phyloP scores from a whole-genome alignment of 371 early-diverging fungal species.

The Mortierella sp. region DNA sequence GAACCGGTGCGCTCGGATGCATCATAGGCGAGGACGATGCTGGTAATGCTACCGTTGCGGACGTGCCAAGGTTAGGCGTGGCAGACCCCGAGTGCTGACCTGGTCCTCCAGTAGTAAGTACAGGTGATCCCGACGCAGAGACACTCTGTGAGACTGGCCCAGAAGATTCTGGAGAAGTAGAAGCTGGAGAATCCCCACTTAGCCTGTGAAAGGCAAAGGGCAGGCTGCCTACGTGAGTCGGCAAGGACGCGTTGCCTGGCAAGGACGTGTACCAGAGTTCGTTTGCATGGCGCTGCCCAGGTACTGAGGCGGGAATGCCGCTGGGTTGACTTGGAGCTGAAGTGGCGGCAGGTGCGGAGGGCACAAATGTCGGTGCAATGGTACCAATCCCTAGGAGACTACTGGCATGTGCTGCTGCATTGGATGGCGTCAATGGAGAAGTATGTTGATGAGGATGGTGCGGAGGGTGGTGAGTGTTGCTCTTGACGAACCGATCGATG shows the following conservation, averaged over 20 bases:
- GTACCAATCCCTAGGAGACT: not conserved
- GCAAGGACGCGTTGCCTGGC: constrained; percentile 12
- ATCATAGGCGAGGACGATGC: constrained; percentile 7
- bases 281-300: constrained; percentile 41
- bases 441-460: constrained; percentile 11
- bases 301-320: constrained; percentile 10
- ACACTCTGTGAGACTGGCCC: constrained; percentile 23
- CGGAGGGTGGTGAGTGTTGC: constrained; percentile 7
- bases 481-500: constrained; percentile 43
- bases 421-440: constrained; percentile 10
- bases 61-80: not conserved
- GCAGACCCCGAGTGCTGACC: not conserved
- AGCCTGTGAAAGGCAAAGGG: constrained; percentile 48
- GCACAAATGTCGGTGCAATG: not conserved
- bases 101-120: constrained; percentile 13
- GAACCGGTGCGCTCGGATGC: too few species aligned
- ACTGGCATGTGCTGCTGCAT: constrained; percentile 2
- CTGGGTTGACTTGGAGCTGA: not conserved
- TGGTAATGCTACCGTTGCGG: not conserved
- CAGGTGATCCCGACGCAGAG: constrained; percentile 24
- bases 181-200: constrained; percentile 5
- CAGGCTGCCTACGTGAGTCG: constrained; percentile 16
- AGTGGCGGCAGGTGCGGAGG: not conserved
- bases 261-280: constrained; percentile 43
- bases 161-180: constrained; percentile 21